phyloP scores from a whole-genome alignment of 495 filamentous ascomycete species.

The Aspergillus affinis region DNA sequence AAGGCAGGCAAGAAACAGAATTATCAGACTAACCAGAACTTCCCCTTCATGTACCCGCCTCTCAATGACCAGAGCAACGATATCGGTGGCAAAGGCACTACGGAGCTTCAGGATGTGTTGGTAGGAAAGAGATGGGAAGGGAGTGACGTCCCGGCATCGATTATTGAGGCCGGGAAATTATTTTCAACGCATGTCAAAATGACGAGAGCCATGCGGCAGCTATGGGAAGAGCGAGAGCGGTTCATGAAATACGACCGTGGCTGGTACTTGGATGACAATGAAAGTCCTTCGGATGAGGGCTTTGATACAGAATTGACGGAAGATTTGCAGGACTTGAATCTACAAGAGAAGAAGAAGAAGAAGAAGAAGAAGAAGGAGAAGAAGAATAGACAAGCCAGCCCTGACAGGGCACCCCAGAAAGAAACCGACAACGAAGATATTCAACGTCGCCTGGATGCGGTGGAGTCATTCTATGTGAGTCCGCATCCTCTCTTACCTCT shows the following conservation, averaged over 20 bases:
- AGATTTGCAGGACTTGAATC: slow-evolving; percentile 27
- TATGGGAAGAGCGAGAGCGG: slow-evolving; percentile 90
- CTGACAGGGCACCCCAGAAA: slow-evolving; percentile 38
- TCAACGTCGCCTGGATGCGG: slow-evolving; percentile 65
- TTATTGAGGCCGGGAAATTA: slow-evolving; percentile 90
- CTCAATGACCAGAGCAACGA: slow-evolving; percentile 78
- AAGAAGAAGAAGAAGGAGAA: slow-evolving; percentile 33
- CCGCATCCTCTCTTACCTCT: slow-evolving; percentile 3
- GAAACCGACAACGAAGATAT: slow-evolving; percentile 58
- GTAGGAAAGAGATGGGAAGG: slow-evolving; percentile 86
- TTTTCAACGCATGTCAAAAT: slow-evolving; percentile 88
- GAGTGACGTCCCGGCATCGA: slow-evolving; percentile 85
- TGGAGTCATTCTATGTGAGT: slow-evolving; percentile 86
- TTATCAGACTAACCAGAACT: slow-evolving; percentile 98
- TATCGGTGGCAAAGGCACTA: slow-evolving; percentile 81
- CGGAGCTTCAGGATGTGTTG: slow-evolving; percentile 70
- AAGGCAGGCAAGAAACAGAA: slow-evolving; percentile 98
- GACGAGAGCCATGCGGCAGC: slow-evolving; percentile 83
- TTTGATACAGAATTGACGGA: slow-evolving; percentile 19
- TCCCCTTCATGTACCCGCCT: slow-evolving; percentile 95
- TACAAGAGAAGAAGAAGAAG: slow-evolving; percentile 30
- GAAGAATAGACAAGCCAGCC: slow-evolving; percentile 25
- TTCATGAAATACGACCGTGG: slow-evolving; percentile 91
- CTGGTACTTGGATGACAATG: slow-evolving; percentile 64
- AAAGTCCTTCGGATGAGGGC: slow-evolving; percentile 48